Percentiles rank a stretch among this genome's conserved stretches.
Evolutionary conservation across 805 yeast species (phyloP).

Genomic region (Wickerhamiella azyma): DNA sequence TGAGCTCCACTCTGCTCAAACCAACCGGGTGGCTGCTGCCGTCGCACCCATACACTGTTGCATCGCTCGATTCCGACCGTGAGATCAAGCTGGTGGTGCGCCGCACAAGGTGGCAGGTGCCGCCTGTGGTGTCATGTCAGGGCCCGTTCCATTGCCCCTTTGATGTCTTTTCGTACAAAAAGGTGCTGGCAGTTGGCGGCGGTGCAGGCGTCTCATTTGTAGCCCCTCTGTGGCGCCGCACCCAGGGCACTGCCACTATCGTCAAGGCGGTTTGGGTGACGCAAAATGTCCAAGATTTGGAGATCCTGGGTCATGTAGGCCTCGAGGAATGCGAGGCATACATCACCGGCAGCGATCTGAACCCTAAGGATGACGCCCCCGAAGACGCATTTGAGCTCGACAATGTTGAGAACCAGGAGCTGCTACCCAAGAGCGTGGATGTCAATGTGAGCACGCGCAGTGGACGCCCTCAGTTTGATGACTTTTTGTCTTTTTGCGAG

Average conservation of each 20-base stretch:
- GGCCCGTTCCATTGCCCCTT: slow-evolving; percentile 28
- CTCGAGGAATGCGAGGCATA: slow-evolving; percentile 14
- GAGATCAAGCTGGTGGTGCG: slow-evolving; percentile 25
- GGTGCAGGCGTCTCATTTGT: slow-evolving; percentile 19
- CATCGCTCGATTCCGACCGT: slow-evolving; percentile 37
- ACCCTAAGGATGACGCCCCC: background rate
- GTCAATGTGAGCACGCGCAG: background rate
- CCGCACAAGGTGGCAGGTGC: slow-evolving; percentile 26
- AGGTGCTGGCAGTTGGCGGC: slow-evolving; percentile 17
- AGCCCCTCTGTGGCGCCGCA: slow-evolving; percentile 10
- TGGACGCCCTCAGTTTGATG: slow-evolving; percentile 5
- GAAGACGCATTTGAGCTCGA: slow-evolving; percentile 7
- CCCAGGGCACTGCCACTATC: background rate
- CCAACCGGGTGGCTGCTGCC: slow-evolving; percentile 30
- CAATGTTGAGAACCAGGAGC: background rate
- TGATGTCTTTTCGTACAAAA: slow-evolving; percentile 10
- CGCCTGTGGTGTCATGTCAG: slow-evolving; percentile 25
- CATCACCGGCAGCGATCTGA: slow-evolving; percentile 9
- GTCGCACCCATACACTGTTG: slow-evolving; percentile 34
- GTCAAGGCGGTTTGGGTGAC: slow-evolving; percentile 9
- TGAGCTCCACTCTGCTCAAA: slow-evolving; percentile 18
- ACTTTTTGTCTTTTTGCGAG: slow-evolving; percentile 1
- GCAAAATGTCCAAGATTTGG: slow-evolving; percentile 6
- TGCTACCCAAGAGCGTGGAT: slow-evolving; percentile 7
- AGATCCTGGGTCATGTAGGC: slow-evolving; percentile 8